Base-by-base conservation (phyloP, 78 protist genomes). In the Mantamonas sphyraenae region DNA sequence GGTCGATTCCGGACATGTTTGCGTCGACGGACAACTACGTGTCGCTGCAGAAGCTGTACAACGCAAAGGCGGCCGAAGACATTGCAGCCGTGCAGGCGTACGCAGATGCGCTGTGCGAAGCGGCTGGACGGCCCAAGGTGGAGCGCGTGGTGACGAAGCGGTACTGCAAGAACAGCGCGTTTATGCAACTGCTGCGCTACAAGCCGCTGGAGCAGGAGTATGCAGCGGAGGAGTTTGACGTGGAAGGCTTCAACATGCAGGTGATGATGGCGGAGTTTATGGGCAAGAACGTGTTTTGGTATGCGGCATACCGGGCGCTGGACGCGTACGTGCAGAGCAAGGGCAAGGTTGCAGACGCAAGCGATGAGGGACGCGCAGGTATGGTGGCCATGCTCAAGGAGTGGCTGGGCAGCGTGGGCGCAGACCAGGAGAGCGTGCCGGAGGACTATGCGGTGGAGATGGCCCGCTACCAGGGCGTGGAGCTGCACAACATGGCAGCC, bases 1-100 rank as follows among this genome's bases (percentile, higher is more conserved):
- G 94, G 40, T 38, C 68, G 33, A 28, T 89, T 9, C 95, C 95
- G 40, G 95, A 90, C 79, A 83, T 90, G 85, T 62, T 64, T 5
- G 73, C 91, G 14, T 83, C 77, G 34, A 82, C 91, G 19, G 60
- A 67, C 8, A 45, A 72, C 55, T 90, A 79, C 63, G 45, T 87
- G 51, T 53, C 43, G 31, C 77, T 90, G 34, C 95, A 90, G 74
- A 76, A 58, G 40, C 3, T 84, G 77, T 88, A 66, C 34, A 24
- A 22, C 47, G 83, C 60, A 10, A 82, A 82, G 39, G 77, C 80
- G 33, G 28, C 19, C 30, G 73, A 66, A 12, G 89, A 84, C 69
- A 50, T 81, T 28, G 26, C 60, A 31, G 68, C 67, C 37, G 64
- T 84, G 31, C 20, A 7, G 31, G 69, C 20, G 31, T 5, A 7